Conservation (phyloP, 2,329 filamentous ascomycete species). For the Aspergillus sp. region DNA sequence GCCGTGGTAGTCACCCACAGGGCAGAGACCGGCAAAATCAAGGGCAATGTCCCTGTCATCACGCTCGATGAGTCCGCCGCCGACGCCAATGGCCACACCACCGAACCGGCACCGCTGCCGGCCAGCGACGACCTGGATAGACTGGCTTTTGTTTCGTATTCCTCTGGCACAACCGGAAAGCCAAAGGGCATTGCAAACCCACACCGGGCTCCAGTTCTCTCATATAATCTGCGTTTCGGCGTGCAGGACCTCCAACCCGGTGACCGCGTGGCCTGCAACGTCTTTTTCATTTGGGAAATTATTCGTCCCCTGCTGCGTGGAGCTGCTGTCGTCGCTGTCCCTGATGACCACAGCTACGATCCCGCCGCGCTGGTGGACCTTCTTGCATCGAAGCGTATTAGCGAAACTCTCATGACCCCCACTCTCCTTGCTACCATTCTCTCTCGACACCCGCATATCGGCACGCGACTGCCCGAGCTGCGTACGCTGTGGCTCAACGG, state of each 20-base stretch:
- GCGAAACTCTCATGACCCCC: constrained; percentile 81
- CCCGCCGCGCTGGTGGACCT: constrained; percentile 71
- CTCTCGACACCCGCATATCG: constrained; percentile 66
- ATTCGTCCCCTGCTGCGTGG: constrained; percentile 73
- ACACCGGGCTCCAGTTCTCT: constrained; percentile 70
- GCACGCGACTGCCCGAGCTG: constrained; percentile 62
- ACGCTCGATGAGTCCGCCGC: constrained; percentile 55
- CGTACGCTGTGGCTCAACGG: constrained; percentile 77
- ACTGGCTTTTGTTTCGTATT: constrained; percentile 78
- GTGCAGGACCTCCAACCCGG: constrained; percentile 69
- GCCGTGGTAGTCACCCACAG: constrained; percentile 68
- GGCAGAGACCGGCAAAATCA: constrained; percentile 65
- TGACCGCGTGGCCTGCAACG: constrained; percentile 81
- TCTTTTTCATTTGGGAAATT: constrained; percentile 86
- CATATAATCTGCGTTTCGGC: constrained; percentile 70
- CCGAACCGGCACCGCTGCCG: constrained; percentile 53
- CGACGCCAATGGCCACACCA: constrained; percentile 40
- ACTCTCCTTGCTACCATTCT: constrained; percentile 75
- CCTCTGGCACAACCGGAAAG: constrained; percentile 73
- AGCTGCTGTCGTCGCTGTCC: constrained; percentile 72
- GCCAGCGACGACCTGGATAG: constrained; percentile 69
- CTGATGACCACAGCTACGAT: constrained; percentile 76
- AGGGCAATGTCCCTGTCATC: constrained; percentile 60
- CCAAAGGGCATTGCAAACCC: constrained; percentile 83
- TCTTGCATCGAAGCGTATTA: constrained; percentile 64